These are phyloP conservation scores for Exutisphaerella laricina DNA, from an alignment of 2,329 filamentous ascomycete genomes.

Conservation along the genomic window DNA sequence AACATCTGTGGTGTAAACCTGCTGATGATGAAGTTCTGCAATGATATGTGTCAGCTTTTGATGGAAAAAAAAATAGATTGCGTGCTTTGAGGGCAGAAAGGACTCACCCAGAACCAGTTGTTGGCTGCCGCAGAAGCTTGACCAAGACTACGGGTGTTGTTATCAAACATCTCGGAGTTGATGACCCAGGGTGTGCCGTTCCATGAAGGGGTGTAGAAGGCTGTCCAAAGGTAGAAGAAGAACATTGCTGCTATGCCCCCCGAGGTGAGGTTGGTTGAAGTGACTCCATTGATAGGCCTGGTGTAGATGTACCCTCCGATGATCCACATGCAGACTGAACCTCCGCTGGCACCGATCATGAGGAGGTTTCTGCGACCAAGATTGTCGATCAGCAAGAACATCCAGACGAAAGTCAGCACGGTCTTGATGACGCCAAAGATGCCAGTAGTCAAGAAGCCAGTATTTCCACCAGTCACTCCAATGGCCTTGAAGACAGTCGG, in stretches of 20 bases:
- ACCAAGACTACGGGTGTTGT: constrained; percentile 61
- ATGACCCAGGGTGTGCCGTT: constrained; percentile 64
- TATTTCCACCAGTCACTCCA: constrained; percentile 56
- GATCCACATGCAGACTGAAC: constrained; percentile 61
- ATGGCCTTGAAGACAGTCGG: constrained; percentile 64
- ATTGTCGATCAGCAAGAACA: constrained; percentile 63
- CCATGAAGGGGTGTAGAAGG: constrained; percentile 54
- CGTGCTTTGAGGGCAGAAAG: too few relatives aligned
- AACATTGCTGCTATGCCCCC: constrained; percentile 59
- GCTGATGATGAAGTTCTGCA: constrained; percentile 64
- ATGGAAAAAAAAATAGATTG: too few relatives aligned
- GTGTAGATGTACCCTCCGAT: constrained; percentile 54
- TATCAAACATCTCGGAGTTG: constrained; percentile 68
- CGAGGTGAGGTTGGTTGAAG: constrained; percentile 37
- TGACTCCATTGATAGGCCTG: constrained; percentile 33
- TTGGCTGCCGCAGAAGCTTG: constrained; percentile 66
- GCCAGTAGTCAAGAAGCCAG: constrained; percentile 61
- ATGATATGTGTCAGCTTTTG: constrained; percentile 46
- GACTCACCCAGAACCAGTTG: constrained; percentile 69
- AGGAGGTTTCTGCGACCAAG: constrained; percentile 59
- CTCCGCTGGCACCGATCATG: constrained; percentile 58
- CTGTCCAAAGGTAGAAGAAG: constrained; percentile 71
- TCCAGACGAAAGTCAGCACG: constrained; percentile 60
- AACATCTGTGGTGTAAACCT: constrained; percentile 64
- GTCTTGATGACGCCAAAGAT: constrained; percentile 76